These are phyloP conservation scores for Pholiota adiposa DNA, from an alignment of 1,284 basidiomycete species.

Conservation along the genomic window DNA sequence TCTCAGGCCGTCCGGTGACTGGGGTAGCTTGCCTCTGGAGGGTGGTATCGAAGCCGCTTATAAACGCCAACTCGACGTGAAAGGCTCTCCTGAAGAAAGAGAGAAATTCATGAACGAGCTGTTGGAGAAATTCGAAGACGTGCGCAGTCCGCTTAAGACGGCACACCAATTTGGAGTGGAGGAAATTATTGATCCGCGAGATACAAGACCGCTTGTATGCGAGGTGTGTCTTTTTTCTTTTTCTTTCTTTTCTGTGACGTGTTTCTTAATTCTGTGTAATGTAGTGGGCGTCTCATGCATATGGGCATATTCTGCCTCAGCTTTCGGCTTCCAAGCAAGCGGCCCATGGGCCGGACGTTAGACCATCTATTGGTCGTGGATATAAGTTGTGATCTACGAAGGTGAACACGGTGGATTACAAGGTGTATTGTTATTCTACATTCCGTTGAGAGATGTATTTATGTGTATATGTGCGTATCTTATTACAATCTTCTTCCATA, in stretches of 20 bases:
- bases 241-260: neutral
- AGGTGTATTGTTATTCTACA: too few relatives aligned
- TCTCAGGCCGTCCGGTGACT: constrained; percentile 48
- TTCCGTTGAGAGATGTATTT: too few relatives aligned
- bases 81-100: constrained; percentile 35
- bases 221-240: constrained; percentile 30
- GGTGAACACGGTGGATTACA: neutral
- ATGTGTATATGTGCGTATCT: too few relatives aligned
- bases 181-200: constrained; percentile 47
- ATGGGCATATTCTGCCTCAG: constrained; percentile 37
- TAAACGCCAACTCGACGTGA: constrained; percentile 42
- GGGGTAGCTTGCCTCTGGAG: constrained; percentile 48
- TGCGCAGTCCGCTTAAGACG: constrained; percentile 42
- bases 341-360: constrained; percentile 24
- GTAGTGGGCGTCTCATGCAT: constrained; percentile 38
- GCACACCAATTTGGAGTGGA: constrained; percentile 45
- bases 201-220: constrained; percentile 43
- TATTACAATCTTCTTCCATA: too few relatives aligned
- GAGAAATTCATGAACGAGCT: constrained; percentile 42
- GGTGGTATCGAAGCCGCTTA: constrained; percentile 50
- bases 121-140: constrained; percentile 41
- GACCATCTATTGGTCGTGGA: constrained; percentile 33
- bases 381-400: constrained; percentile 30
- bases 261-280: neutral
- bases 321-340: constrained; percentile 21